Evolutionary conservation across 179 eudicot species (phyloP), one percentile per base, ranked within the genome.

Genomic region (Monotropa hypopitys): DNA sequence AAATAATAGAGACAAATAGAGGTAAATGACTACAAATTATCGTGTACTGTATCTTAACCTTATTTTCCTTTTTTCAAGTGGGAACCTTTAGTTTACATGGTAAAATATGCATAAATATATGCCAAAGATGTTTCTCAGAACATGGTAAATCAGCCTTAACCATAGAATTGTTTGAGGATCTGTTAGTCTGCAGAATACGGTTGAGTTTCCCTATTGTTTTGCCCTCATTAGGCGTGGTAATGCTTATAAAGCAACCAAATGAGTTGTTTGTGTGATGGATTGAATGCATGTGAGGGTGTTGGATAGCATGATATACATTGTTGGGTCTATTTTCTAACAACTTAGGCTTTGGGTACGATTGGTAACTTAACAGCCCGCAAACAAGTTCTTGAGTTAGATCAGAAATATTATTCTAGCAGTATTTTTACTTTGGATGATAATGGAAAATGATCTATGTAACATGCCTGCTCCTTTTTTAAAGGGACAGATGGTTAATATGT

Each of bases 1-100:
- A 76, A 57, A 81, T 79, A 87, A 84, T 85, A 81, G 93, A 80
- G 79, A 47, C 87, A 71, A 82, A 79, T 70, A 82, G 88, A 87
- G 90, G 88, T 87, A 85, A 23, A 33, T 26, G 18, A 12, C 16
- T 68, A 7, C 50, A 26, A 45, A 21, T 68, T 38, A 51, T 11
- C 23, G 54, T 54, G 21, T 20, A 15, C 20, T 46, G 11, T 18
- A 30, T 33, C 63, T 76, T 56, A 21, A 56, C 38, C 5, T 13
- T 45, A 45, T 40, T 35, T 69, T 62, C 12, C 7, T 69, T 30
- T 62, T 33, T 28, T 54, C 49, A 15, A 11, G 9, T 16, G 73
- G 73, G 43, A 20, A 16, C 16, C 43, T 42, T 40, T 20, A 28
- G 62, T n/a, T 76, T 47, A 16, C 20, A 23, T 69, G 5, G 33